Evolutionary conservation across 441 rosid genomes (phyloP), one percentile per base, ranked within the genome.

Genomic region (Bocquillonia castaneifolia): DNA sequence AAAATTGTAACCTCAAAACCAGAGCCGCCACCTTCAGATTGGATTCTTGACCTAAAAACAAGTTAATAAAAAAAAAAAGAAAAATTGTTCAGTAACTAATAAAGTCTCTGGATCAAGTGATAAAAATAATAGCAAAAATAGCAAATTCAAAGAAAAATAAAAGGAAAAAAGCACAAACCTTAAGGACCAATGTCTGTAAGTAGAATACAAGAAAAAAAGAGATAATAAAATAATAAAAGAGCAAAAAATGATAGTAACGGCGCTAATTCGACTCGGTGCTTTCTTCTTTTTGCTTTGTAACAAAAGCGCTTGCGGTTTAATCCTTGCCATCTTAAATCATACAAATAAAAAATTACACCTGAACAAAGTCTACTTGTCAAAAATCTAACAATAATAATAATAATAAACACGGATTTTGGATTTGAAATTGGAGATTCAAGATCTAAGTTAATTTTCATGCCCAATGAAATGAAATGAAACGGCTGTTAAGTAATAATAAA

Each of bases 261-360:
- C 58, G 75, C 97, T 85, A 37, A 90, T 72, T 31, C 88, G 85
- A 71, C 81, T 69, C 8, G 97, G 91, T 44, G 81, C 91, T 71
- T 86, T 90, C 88, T 90, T 90, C 87, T 81, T 88, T 77, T 92
- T 92, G 87, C 98, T 92, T 81, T 90, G 96, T 60, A 79, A 84
- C 69, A 92, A 72, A 50, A 92, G 81, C 31, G 95, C 88, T 72
- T 88, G 92, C 50, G 98, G 98, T 66, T 92, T 92, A 67, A 92
- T 92, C 87, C 93, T 86, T 70, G 83, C 98, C 98, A 92, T 90
- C 69, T 61, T 10, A 55, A 2, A 31, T 15, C 15, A 56, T 18
- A 25, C 8, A 7, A 44, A 23, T 18, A 53, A 63, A 47, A 45
- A 60, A 8, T 28, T 23, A 63, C 28, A 3, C 1, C 4, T 8